phyloP scores from a whole-genome alignment of 768 basidiomycete genomes.

The Amanita molliuscula region DNA sequence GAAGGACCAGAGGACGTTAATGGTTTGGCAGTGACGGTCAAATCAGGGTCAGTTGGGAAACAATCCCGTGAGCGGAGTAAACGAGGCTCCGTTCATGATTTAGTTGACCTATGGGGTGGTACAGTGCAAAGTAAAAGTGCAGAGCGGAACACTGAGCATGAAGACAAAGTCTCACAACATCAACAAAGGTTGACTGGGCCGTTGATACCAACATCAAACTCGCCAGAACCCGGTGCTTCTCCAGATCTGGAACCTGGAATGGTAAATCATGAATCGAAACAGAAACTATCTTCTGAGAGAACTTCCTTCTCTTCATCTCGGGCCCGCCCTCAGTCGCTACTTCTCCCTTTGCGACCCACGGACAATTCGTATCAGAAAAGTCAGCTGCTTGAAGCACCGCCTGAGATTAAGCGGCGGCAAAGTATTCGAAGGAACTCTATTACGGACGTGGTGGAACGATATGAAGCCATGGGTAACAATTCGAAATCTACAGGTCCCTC shows the following conservation, averaged over 20 bases:
- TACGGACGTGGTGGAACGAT: conserved; percentile 78
- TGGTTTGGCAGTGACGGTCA: conserved; percentile 16
- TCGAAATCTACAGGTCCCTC: conserved; percentile 21
- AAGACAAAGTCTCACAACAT: not conserved
- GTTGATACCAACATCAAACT: not conserved
- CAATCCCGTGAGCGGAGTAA: conserved; percentile 38
- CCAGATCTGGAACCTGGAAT: not conserved
- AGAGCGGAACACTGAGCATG: conserved; percentile 12
- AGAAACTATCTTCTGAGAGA: not conserved
- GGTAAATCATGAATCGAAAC: not conserved
- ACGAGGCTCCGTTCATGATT: conserved; percentile 77
- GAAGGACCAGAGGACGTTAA: conserved; percentile 44
- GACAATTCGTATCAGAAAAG: conserved; percentile 26
- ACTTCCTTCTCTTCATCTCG: conserved; percentile 6
- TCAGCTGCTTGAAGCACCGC: conserved; percentile 35
- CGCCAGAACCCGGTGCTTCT: not conserved
- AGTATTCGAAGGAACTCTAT: conserved; percentile 61
- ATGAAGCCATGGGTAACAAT: conserved; percentile 53
- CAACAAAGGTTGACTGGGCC: not conserved
- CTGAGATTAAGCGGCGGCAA: conserved; percentile 30
- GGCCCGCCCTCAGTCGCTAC: conserved; percentile 70
- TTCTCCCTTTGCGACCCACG: conserved; percentile 48
- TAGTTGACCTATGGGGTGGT: conserved; percentile 74
- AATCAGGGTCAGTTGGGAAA: conserved; percentile 14
- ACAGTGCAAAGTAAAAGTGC: conserved; percentile 34